These are phyloP conservation scores for Potentilla sterilis DNA, from an alignment of 306 rosid species.

Conservation along the genomic window DNA sequence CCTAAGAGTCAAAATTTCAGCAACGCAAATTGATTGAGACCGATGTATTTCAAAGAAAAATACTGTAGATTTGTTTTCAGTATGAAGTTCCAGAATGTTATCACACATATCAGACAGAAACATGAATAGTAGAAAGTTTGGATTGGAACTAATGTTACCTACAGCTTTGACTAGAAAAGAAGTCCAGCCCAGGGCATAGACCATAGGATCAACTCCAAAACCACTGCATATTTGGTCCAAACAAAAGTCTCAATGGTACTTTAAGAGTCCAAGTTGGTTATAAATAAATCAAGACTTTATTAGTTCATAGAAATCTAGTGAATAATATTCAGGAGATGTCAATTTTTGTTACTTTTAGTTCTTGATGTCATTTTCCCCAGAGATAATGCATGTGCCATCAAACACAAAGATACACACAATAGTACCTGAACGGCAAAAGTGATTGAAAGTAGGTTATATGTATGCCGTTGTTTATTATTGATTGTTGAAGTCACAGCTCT, in stretches of 20 bases:
- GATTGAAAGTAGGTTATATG: not conserved
- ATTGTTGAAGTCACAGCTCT: not conserved
- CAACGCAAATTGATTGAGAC: not conserved
- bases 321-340: not conserved
- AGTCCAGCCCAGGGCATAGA: not conserved
- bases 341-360: not conserved
- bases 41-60: not conserved
- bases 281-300: not conserved
- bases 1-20: not conserved
- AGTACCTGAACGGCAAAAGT: not conserved
- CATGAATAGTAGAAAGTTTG: too few species aligned
- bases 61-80: not conserved
- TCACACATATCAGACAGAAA: not conserved
- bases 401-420: not conserved
- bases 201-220: not conserved
- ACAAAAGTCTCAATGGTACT: not conserved
- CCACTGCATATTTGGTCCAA: not conserved
- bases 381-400: not conserved
- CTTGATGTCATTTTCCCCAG: not conserved
- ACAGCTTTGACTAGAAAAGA: not conserved
- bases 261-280: not conserved
- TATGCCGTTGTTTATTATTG: not conserved
- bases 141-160: not conserved
- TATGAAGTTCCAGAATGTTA: not conserved
- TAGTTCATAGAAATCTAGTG: not conserved